phyloP scores from a whole-genome alignment of 1,284 basidiomycete genomes.

The Veloboletus limbatus region DNA sequence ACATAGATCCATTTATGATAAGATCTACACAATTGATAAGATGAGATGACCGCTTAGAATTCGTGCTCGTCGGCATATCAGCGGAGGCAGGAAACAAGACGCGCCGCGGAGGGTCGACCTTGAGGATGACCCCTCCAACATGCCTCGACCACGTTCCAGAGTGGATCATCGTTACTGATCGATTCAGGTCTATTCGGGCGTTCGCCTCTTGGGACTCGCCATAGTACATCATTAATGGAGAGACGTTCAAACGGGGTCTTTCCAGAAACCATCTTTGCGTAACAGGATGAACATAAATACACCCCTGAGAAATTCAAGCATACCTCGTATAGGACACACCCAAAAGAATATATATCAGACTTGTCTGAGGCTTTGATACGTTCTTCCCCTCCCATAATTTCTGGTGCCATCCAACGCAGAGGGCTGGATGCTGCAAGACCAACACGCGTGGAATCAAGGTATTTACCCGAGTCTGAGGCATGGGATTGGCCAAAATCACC shows the following conservation, averaged over 20 bases:
- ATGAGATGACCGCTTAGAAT: too few relatives aligned
- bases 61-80: too few relatives aligned
- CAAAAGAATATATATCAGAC: conserved; percentile 31
- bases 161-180: conserved; percentile 5
- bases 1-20: too few relatives aligned
- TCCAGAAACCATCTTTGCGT: conserved; percentile 26
- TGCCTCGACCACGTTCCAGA: conserved; percentile 14
- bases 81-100: conserved; percentile 4
- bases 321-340: conserved; percentile 34
- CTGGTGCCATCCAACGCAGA: conserved; percentile 30
- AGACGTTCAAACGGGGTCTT: conserved; percentile 17
- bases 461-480: conserved; percentile 24
- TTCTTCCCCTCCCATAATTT: conserved; percentile 18
- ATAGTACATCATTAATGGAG: neutral
- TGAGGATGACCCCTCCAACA: conserved; percentile 14
- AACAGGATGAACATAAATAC: neutral
- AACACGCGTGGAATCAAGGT: conserved; percentile 27
- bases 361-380: conserved; percentile 14
- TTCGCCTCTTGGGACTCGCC: neutral
- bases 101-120: conserved; percentile 17
- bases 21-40: too few relatives aligned
- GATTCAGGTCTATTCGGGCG: conserved; percentile 12
- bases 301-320: neutral
- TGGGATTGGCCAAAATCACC: conserved; percentile 38
- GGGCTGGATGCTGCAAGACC: conserved; percentile 17